Evolutionary conservation across 805 yeast genomes (phyloP), one percentile per base, ranked within the genome.

Genomic region (Sugiyamaella chiloensis): DNA sequence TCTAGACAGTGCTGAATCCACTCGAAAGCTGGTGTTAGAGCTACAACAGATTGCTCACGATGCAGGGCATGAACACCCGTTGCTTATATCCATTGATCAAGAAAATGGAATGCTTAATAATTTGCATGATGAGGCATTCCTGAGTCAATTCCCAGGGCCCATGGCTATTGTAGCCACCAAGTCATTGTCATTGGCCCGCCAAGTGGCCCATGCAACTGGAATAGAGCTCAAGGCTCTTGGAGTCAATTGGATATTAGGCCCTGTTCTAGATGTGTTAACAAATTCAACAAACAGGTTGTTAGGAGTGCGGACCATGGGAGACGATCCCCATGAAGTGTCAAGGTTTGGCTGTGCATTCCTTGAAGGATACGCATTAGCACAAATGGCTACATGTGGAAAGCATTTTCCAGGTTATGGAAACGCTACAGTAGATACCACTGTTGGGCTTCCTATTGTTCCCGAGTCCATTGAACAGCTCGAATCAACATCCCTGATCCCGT

Each of bases 391-490:
- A 1, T 74, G 79, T 48, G 85, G 83, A 0, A 80, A 80, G 55
- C 85, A 81, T 62, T 80, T 80, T 55, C 86, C 86, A 0, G 86
- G 86, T 1, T 78, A 78, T 44, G 85, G 85, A 2, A 75, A 76
- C 46, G 83, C 83, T 1, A 70, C 74, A 17, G 80, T 80, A 4
- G 83, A 80, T 56, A 72, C 79, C 2, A 62, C 78, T 31, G 62
- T 79, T 36, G 84, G 80, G 49, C 59, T 79, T 24, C 84, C 84
- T 4, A 76, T 79, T 72, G 74, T 80, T 59, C 69, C 75, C 2
- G 85, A 80, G 44, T 69, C 79, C 2, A 62, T 75, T 23, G 77
- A 73, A 27, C 82, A 78, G 56, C 64, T 80, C 30, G 73, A 74
- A 43, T 67, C 71, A 27, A 73, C 72, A 56, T 75, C 77, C 54